phyloP scores from a whole-genome alignment of 176 grass and related monocot species.

The Elaeis guineensis region DNA sequence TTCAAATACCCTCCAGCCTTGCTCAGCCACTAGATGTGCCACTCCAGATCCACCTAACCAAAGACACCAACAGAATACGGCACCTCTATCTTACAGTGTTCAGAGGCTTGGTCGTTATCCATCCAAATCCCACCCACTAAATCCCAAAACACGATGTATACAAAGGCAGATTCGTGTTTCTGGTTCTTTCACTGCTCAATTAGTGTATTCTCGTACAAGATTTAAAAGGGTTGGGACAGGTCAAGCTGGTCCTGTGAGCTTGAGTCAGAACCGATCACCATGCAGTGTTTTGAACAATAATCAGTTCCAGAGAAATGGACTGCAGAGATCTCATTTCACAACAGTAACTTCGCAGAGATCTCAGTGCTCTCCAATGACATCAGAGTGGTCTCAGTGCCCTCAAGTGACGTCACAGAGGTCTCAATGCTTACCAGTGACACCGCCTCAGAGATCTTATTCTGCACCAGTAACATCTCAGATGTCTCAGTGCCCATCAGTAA shows the following conservation, averaged over 20 bases:
- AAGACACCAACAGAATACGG: not conserved
- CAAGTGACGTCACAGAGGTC: no score
- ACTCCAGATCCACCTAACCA: not conserved
- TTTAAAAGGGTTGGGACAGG: constrained; percentile 2
- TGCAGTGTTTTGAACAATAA: not conserved
- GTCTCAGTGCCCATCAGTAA: constrained; percentile 23
- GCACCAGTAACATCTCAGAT: constrained; percentile 16
- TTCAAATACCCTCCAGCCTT: constrained; percentile 23
- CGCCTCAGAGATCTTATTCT: constrained; percentile 43
- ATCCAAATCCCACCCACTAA: constrained; percentile 6
- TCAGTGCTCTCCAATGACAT: not conserved
- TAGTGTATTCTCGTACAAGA: constrained; percentile 13
- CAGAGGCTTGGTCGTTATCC: constrained; percentile 5
- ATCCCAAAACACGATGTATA: not conserved
- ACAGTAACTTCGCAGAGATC: not conserved
- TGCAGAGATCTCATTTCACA: constrained; percentile 1
- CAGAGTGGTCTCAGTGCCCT: no score
- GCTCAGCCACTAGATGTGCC: not conserved
- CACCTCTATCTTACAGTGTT: not conserved
- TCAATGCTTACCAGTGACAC: no score
- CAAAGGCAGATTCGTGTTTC: not conserved
- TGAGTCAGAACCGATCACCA: not conserved
- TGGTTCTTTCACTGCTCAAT: constrained; percentile 19
- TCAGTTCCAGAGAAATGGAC: not conserved
- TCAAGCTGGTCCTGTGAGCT: not conserved